Evolutionary conservation across 345 rosid genomes (phyloP).

Genomic region (Rhodamnia rubescens): DNA sequence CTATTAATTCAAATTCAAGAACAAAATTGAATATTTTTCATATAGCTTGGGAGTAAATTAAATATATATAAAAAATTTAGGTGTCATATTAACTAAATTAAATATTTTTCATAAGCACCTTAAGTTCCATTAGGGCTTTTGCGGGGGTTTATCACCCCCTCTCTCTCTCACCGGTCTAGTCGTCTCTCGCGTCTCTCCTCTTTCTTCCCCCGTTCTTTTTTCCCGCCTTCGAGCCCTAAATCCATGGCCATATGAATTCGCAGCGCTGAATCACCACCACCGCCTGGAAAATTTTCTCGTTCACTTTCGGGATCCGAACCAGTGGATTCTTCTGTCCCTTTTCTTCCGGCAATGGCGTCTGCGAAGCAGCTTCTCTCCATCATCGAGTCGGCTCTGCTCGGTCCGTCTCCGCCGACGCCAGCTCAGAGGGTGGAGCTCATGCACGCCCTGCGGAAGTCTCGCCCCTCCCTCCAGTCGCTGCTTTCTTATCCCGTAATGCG

Average conservation of each 20-base stretch:
- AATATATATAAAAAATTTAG: too few relatives aligned
- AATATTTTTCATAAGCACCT: not conserved
- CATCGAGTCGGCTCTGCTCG: not conserved
- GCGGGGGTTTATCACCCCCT: not conserved
- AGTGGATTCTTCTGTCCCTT: not conserved
- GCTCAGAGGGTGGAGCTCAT: not conserved
- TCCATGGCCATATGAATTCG: not conserved
- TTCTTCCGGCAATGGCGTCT: not conserved
- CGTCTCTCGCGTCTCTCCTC: not conserved
- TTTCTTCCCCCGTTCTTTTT: not conserved
- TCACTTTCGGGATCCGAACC: not conserved
- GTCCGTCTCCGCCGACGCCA: not conserved
- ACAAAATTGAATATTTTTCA: too few relatives aligned
- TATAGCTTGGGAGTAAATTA: too few relatives aligned
- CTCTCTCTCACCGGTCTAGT: too few relatives aligned
- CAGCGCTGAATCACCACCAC: not conserved
- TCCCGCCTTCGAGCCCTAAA: not conserved
- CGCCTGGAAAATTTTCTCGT: not conserved
- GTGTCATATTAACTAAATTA: too few relatives aligned
- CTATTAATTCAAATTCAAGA: too few relatives aligned
- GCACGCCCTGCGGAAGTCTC: constrained; percentile 20
- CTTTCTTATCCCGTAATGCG: constrained; percentile 55
- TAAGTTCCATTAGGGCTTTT: not conserved
- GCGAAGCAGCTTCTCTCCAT: not conserved
- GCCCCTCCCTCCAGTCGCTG: constrained; percentile 50